Base-by-base conservation (phyloP, 306 rosid genomes). In the Cucumis cinereus region DNA sequence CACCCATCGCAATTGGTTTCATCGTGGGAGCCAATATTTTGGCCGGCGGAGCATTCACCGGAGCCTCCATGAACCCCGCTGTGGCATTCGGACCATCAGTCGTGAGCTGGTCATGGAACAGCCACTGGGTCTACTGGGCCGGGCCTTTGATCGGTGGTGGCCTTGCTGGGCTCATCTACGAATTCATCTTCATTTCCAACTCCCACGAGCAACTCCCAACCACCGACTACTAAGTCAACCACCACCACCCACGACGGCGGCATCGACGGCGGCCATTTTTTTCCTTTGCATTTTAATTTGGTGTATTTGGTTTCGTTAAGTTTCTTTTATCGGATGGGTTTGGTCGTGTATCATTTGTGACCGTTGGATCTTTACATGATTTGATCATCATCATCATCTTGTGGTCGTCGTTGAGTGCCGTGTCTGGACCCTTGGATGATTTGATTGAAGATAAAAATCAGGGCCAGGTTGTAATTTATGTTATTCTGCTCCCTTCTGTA, bases 51-150 rank as follows among this genome's bases (percentile, higher is more conserved):
- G 91, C 93, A 2, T 89, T 89, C 61, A 77, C 76, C 23, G 94
- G 94, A 23, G 94, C 91, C 8, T 84, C 94, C 19, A 89, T 89
- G 94, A 89, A 89, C 87, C 94, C 94, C 0, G 94, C 94, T 0
- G 91, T 89, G 2, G 62, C 94, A 16, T 89, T 89, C 24, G 94
- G 94, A 7, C 94, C 94, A 1, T 86, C 94, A 0, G 49, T 89
- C 4, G 91, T 86, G 66, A 89, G 94, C 86, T 89, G 94, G 94
- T 77, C 57, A 80, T 89, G 94, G 94, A 0, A 1, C 53, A 78
- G 78, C 86, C 85, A 89, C 71, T 89, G 94, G 94, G 80, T 89
- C 66, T 89, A 89, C 84, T 89, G 94, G 94, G 85, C 81, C 20
- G 94, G 94, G 11, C 94, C 94, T 7, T 82, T 89, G 17, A 22